phyloP scores from a whole-genome alignment of 1,284 basidiomycete species.

The Wolfiporia cocos region DNA sequence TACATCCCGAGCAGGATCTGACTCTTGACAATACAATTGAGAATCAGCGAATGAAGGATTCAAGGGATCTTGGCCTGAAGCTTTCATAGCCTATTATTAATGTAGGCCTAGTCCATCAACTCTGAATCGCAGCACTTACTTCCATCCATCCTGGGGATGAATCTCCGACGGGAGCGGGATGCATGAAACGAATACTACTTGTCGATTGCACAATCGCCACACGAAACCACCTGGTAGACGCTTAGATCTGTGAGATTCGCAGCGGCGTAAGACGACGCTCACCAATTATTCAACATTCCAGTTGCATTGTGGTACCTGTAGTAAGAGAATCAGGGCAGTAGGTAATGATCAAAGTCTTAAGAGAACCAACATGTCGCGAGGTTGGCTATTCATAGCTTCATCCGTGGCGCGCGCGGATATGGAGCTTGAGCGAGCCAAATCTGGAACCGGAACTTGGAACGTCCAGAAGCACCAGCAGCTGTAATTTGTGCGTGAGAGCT shows the following conservation, averaged over 20 bases:
- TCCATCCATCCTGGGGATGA: slow-evolving; percentile 62
- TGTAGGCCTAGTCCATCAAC: too few species aligned
- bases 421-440: slow-evolving; percentile 31
- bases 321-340: too few species aligned
- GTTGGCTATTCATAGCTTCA: slow-evolving; percentile 25
- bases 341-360: too few species aligned
- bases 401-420: slow-evolving; percentile 57
- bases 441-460: slow-evolving; percentile 32
- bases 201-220: slow-evolving; percentile 41
- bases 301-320: slow-evolving; percentile 19
- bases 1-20: too few species aligned
- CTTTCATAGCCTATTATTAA: too few species aligned
- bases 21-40: too few species aligned
- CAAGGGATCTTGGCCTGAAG: too few species aligned
- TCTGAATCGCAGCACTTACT: slow-evolving; percentile 13
- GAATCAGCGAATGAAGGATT: too few species aligned
- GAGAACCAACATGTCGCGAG: slow-evolving; percentile 18
- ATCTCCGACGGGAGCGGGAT: slow-evolving; percentile 51
- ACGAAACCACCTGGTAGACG: slow-evolving; percentile 46
- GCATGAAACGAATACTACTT: slow-evolving; percentile 46
- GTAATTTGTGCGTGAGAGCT: too few species aligned
- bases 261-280: not conserved
- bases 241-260: slow-evolving; percentile 5
- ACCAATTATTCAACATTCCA: slow-evolving; percentile 56
- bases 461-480: slow-evolving; percentile 68